phyloP scores from a whole-genome alignment of 176 grass and related monocot species.

The Oryza brachyantha region DNA sequence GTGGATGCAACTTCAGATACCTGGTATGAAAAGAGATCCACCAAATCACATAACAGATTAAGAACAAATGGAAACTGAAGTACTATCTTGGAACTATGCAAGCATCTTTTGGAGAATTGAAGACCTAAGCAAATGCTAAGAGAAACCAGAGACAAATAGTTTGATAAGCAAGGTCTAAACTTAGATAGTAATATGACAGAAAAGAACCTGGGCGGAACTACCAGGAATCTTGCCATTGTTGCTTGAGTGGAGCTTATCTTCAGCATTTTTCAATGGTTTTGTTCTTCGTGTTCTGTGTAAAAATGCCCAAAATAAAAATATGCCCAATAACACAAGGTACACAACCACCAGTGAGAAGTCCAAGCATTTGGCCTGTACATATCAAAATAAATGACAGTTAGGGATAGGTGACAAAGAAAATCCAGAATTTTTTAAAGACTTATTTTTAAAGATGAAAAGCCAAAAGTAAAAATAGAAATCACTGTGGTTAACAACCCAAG shows the following conservation, averaged over 20 bases:
- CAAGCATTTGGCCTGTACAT: conserved; percentile 91
- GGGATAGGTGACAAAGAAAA: background rate
- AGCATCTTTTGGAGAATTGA: background rate
- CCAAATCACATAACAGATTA: conserved; percentile 19
- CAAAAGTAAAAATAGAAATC: conserved; percentile 12
- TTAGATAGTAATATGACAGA: conserved; percentile 26
- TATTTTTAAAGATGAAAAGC: too few relatives aligned
- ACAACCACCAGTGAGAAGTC: conserved; percentile 80
- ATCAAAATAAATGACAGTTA: conserved; percentile 35
- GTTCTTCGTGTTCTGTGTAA: conserved; percentile 56
- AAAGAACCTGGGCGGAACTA: conserved; percentile 48
- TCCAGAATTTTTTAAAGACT: background rate
- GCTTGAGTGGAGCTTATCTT: conserved; percentile 34
- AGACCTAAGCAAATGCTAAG: conserved; percentile 10
- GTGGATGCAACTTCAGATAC: conserved; percentile 39
- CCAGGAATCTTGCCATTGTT: conserved; percentile 38
- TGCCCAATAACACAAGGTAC: conserved; percentile 52
- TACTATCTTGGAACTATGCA: background rate
- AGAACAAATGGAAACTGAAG: background rate
- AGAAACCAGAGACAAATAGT: conserved; percentile 29
- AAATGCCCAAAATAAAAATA: conserved; percentile 62
- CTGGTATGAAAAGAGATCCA: conserved; percentile 41
- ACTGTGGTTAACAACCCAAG: background rate
- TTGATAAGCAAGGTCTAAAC: conserved; percentile 5
- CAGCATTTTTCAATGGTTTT: conserved; percentile 35